phyloP scores from a whole-genome alignment of 345 rosid genomes.

The Camelina hispida region DNA sequence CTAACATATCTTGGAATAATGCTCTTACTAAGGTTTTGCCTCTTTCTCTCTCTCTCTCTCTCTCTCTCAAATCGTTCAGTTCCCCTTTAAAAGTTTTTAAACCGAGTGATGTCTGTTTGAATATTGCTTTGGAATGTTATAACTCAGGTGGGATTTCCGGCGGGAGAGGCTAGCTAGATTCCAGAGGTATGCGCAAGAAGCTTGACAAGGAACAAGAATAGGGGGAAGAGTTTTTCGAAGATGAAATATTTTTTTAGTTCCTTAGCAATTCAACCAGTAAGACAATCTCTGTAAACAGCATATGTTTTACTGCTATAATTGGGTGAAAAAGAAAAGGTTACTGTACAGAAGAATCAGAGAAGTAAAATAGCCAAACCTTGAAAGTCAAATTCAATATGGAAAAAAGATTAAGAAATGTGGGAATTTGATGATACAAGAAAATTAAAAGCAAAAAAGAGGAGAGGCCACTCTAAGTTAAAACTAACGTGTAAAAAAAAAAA shows the following conservation, averaged over 20 bases:
- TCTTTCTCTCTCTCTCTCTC: conserved; percentile 4
- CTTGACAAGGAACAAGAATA: conserved; percentile 51
- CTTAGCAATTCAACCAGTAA: not conserved
- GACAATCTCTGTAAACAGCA: not conserved
- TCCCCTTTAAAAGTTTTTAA: not conserved
- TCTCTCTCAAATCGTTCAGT: not conserved
- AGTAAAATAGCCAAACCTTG: conserved; percentile 20
- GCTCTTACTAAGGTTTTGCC: conserved; percentile 53
- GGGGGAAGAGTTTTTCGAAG: conserved; percentile 14
- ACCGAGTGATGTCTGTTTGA: not conserved
- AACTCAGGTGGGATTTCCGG: conserved; percentile 23
- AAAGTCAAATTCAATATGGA: conserved; percentile 19
- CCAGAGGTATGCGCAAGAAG: conserved; percentile 56
- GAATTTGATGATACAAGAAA: conserved; percentile 28
- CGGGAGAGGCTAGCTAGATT: conserved; percentile 57
- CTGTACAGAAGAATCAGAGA: not conserved
- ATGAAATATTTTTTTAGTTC: conserved; percentile 1
- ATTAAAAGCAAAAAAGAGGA: conserved; percentile 13
- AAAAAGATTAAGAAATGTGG: conserved; percentile 31
- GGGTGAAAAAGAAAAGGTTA: not conserved
- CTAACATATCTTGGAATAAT: conserved; percentile 41
- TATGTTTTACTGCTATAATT: not conserved
- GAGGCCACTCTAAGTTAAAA: conserved; percentile 34
- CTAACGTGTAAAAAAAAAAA: conserved; percentile 36
- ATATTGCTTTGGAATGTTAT: conserved; percentile 11